Conservation (phyloP, 768 basidiomycete genomes). For the Russula sp. region DNA sequence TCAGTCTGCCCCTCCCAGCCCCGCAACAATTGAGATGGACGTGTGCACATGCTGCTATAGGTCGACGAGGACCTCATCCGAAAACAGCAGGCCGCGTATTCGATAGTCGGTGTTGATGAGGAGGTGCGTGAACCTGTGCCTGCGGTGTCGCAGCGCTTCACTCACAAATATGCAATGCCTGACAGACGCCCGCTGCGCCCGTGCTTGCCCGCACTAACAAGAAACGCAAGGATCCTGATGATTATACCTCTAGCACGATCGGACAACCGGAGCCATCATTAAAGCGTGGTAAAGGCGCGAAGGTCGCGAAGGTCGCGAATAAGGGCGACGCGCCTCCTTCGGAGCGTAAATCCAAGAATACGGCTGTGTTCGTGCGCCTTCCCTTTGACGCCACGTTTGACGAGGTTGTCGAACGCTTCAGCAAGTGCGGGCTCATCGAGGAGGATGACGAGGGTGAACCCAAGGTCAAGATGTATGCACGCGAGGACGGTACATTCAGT, state of each 20-base stretch:
- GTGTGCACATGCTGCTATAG: constrained; percentile 36
- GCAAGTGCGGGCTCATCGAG: constrained; percentile 87
- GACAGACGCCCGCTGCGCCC: constrained; percentile 80
- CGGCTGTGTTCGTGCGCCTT: constrained; percentile 83
- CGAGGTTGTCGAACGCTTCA: constrained; percentile 81
- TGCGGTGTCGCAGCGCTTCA: constrained; percentile 22
- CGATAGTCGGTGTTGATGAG: constrained; percentile 90
- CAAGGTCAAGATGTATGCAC: constrained; percentile 94
- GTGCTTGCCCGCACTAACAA: constrained; percentile 74
- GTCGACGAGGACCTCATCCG: constrained; percentile 82
- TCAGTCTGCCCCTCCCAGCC: constrained; percentile 37
- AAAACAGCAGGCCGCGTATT: constrained; percentile 93
- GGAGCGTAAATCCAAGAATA: constrained; percentile 82
- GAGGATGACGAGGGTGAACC: constrained; percentile 87
- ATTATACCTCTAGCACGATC: constrained; percentile 57
- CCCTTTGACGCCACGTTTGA: constrained; percentile 69
- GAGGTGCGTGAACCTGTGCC: constrained; percentile 46
- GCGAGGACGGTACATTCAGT: constrained; percentile 80
- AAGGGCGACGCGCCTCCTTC: constrained; percentile 24
- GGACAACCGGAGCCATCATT: constrained; percentile 45
- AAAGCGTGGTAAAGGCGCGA: constrained; percentile 63
- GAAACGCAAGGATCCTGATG: constrained; percentile 70
- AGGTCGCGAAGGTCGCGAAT: constrained; percentile 29
- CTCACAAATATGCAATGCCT: constrained; percentile 14
- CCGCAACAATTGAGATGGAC: constrained; percentile 21